Percentiles rank a stretch among this genome's conserved stretches.
phyloP scores from a whole-genome alignment of 2,329 filamentous ascomycete genomes.

The Ustilaginoidea virens region DNA sequence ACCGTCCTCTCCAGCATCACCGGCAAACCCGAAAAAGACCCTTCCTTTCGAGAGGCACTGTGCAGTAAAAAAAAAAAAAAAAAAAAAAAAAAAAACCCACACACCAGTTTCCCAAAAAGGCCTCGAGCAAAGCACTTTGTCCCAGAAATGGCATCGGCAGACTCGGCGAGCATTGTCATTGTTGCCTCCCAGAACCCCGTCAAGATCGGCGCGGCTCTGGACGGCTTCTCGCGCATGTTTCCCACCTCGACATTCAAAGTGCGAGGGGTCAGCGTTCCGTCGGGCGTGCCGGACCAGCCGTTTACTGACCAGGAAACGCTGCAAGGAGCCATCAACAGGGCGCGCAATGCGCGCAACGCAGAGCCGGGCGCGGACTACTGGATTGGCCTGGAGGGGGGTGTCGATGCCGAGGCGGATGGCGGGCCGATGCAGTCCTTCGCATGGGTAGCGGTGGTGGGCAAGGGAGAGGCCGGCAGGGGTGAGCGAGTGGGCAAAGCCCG shows the following conservation, averaged over 20 bases:
- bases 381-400: slow-evolving; percentile 26
- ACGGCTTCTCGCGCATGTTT: slow-evolving; percentile 21
- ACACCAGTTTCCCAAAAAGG: too few relatives aligned
- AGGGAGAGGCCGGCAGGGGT: slow-evolving; percentile 8
- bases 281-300: slow-evolving; percentile 24
- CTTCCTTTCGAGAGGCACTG: too few relatives aligned
- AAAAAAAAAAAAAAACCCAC: neutral
- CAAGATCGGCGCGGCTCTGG: slow-evolving; percentile 20
- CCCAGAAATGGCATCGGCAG: neutral
- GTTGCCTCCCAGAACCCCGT: slow-evolving; percentile 24
- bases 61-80: neutral
- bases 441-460: slow-evolving; percentile 20
- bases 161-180: slow-evolving; percentile 9
- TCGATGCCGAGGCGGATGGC: slow-evolving; percentile 15
- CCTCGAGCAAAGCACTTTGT: neutral
- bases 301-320: slow-evolving; percentile 22
- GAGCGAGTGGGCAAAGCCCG: slow-evolving; percentile 20
- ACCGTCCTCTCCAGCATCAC: too few relatives aligned
- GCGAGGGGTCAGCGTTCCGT: slow-evolving; percentile 16
- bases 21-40: too few relatives aligned
- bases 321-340: slow-evolving; percentile 21
- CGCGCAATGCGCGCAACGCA: slow-evolving; percentile 14
- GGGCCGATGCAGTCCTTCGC: slow-evolving; percentile 21
- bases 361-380: slow-evolving; percentile 21
- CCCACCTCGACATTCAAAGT: slow-evolving; percentile 12